Evolutionary conservation across 306 rosid species (phyloP).

Genomic region (Casuarina equisetifolia): DNA sequence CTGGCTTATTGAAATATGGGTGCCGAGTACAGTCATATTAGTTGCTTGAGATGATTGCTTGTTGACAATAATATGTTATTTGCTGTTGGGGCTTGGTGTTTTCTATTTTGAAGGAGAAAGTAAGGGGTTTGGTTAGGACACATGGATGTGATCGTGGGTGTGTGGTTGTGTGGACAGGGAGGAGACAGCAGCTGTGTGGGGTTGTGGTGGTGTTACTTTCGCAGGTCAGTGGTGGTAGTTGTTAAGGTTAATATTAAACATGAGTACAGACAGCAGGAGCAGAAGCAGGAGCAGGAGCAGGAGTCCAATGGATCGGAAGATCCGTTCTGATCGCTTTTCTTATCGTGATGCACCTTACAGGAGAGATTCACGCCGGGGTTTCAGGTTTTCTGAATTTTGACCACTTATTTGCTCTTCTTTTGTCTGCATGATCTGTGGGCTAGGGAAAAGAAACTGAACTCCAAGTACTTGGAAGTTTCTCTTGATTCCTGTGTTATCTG

Average conservation of each 20-base stretch:
- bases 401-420: conserved; percentile 36
- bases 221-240: conserved; percentile 70
- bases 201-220: conserved; percentile 64
- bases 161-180: conserved; percentile 98
- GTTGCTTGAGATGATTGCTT: conserved; percentile 65
- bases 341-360: conserved; percentile 96
- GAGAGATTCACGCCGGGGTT: conserved; percentile 96
- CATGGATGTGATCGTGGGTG: conserved; percentile 78
- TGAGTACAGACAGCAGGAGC: conserved; percentile 96
- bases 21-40: conserved; percentile 51
- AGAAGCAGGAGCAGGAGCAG: conserved; percentile 93
- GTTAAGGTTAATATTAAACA: conserved; percentile 50
- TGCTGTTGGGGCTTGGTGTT: conserved; percentile 65
- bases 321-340: conserved; percentile 91
- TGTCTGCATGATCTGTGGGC: conserved; percentile 31
- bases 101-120: conserved; percentile 72
- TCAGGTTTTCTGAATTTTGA: conserved; percentile 75
- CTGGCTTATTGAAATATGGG: conserved; percentile 40
- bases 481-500: not conserved
- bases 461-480: not conserved
- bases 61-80: conserved; percentile 55
- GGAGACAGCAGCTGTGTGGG: conserved; percentile 65
- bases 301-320: conserved; percentile 92
- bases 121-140: conserved; percentile 71
- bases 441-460: conserved; percentile 32